Evolutionary conservation across 768 basidiomycete genomes (phyloP), one percentile per base, ranked within the genome.

Genomic region (Tephrocybe sp.): DNA sequence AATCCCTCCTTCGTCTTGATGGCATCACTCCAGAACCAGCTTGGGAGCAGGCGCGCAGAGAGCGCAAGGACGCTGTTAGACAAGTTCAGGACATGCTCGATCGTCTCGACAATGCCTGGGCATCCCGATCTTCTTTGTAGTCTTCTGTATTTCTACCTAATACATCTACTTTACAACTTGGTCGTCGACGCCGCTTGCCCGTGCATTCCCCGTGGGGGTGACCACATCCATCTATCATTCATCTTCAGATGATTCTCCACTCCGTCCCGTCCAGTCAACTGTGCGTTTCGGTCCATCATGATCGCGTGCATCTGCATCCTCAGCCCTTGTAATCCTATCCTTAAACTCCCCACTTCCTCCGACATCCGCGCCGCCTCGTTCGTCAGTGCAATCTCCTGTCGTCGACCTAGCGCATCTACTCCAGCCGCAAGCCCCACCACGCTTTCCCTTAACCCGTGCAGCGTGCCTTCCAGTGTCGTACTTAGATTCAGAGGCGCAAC

Each of bases 1-100:
- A 97, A 64, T 78, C 84, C n/a, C 74, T 98, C 22, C 77, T 98
- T 16, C 82, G 89, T 44, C 72, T 98, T 31, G 96, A 98, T 60
- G 89, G 87, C 44, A 76, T 97, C 60, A 70, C 73, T 35, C 76
- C 92, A 16, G 87, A 91, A 39, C 72, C 74, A 33, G 78, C 82
- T 44, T 97, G 92, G 89, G 77, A 79, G 8, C 76, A 84, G 4
- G 94, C 93, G 12, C 78, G 95, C 60, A 73, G 72, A 57, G 82
- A 88, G 65, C 76, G 95, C 54, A 97, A 96, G 69, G 82, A 78
- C 30, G 95, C 91, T 1, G 94, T 98, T 43, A 85, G 78, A 56
- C 83, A 86, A 60, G 87, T 97, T 13, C 95, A 98, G 70, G 77
- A 71, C 20, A 74, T 92, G 58, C 77, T 98, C 52, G 92, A 94